These are phyloP conservation scores for Xylariaceae sp. DNA, from an alignment of 2,329 filamentous ascomycete genomes.

Conservation along the genomic window DNA sequence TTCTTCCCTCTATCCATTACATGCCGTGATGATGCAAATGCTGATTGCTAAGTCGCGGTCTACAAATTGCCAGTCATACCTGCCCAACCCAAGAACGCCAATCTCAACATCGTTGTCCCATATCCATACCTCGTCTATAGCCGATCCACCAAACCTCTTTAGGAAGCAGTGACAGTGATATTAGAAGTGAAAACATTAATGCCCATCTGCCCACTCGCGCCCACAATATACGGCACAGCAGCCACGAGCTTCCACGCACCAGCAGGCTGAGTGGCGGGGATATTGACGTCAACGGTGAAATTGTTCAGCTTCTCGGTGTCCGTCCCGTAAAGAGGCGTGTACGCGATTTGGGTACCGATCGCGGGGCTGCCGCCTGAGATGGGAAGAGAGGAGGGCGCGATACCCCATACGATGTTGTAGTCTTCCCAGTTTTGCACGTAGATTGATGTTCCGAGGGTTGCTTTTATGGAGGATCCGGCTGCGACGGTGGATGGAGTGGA, in stretches of 20 bases:
- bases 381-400: conserved; percentile 13
- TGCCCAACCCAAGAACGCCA: too few relatives aligned
- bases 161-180: conserved; percentile 4
- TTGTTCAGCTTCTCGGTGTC: conserved; percentile 23
- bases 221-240: conserved; percentile 30
- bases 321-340: conserved; percentile 26
- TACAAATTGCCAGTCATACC: too few relatives aligned
- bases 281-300: conserved; percentile 19
- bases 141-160: too few relatives aligned
- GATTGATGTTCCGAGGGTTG: conserved; percentile 27
- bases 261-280: conserved; percentile 16
- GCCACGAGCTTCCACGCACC: conserved; percentile 26
- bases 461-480: conserved; percentile 26
- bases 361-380: conserved; percentile 18
- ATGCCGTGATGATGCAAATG: too few relatives aligned
- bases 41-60: too few relatives aligned
- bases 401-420: conserved; percentile 32
- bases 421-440: conserved; percentile 37
- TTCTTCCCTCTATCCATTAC: too few relatives aligned
- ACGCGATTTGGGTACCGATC: conserved; percentile 31
- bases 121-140: too few relatives aligned
- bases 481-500: conserved; percentile 21
- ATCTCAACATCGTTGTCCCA: too few relatives aligned
- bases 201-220: conserved; percentile 24
- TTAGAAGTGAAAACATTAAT: background rate